Percentiles rank a stretch among this genome's conserved stretches.
phyloP scores from a whole-genome alignment of 2,329 filamentous ascomycete genomes.

The Ophiostoma tasmaniense region DNA sequence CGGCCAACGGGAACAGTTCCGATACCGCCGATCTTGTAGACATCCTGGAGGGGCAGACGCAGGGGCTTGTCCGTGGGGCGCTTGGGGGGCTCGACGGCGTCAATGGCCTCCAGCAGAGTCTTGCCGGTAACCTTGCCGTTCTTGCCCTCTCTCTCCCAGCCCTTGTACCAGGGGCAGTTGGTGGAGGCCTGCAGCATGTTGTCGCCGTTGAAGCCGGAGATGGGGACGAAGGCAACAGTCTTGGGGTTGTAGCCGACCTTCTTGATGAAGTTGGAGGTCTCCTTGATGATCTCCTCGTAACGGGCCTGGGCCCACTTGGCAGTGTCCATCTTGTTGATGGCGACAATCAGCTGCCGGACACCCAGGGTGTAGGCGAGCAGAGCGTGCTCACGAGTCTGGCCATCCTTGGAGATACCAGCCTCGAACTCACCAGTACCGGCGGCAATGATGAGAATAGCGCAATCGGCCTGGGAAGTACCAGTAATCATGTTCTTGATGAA shows the following conservation, averaged over 20 bases:
- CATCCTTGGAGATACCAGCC: conserved; percentile 99
- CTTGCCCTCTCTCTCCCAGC: conserved; percentile 99
- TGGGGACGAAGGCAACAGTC: conserved; percentile 94
- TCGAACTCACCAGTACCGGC: conserved; percentile 99
- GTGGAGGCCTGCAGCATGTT: conserved; percentile 89
- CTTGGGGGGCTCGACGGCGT: conserved; percentile 83
- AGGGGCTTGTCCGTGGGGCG: conserved; percentile 99
- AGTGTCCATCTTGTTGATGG: conserved; percentile 99
- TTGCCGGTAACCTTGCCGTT: conserved; percentile 77
- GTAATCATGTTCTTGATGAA: conserved; percentile 99
- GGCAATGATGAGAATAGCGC: conserved; percentile 99
- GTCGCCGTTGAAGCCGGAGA: conserved; percentile 99
- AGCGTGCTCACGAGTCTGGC: conserved; percentile 99
- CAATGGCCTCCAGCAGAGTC: conserved; percentile 98
- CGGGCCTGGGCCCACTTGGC: conserved; percentile 95
- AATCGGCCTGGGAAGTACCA: conserved; percentile 99
- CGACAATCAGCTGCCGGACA: conserved; percentile 99
- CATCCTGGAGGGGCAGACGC: conserved; percentile 98
- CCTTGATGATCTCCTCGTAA: conserved; percentile 99
- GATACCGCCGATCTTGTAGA: conserved; percentile 99
- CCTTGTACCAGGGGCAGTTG: conserved; percentile 99
- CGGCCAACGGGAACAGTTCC: conserved; percentile 99
- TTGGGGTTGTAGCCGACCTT: conserved; percentile 99
- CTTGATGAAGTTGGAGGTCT: conserved; percentile 99
- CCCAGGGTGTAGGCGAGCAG: conserved; percentile 99